Evolutionary conservation across 805 yeast species (phyloP).

Genomic region (Candida nitratophila): DNA sequence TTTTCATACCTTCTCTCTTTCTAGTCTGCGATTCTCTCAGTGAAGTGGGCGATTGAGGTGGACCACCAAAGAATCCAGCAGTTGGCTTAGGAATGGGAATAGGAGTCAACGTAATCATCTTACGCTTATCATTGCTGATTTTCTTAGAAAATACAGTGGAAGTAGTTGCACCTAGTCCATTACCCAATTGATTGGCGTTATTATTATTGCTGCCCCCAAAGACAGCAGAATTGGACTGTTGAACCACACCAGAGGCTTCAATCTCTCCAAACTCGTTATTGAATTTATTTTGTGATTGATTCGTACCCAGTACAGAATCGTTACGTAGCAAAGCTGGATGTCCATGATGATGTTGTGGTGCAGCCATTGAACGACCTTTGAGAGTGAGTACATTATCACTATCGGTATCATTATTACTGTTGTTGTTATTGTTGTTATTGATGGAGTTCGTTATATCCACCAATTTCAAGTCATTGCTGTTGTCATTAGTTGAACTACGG

Average conservation of each 20-base stretch:
- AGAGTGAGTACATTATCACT: too few species aligned
- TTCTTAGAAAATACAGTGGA: conserved; percentile 51
- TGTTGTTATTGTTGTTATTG: too few species aligned
- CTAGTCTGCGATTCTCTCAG: background rate
- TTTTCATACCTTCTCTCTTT: conserved; percentile 4
- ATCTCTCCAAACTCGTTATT: conserved; percentile 43
- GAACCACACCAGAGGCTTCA: conserved; percentile 52
- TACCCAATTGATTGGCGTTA: conserved; percentile 30
- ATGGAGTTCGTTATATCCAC: background rate
- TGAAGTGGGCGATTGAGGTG: background rate
- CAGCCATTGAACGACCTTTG: conserved; percentile 1
- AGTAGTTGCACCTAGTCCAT: conserved; percentile 55
- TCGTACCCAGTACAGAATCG: conserved; percentile 14
- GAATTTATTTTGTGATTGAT: conserved; percentile 10
- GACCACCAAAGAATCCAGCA: background rate
- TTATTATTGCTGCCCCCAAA: conserved; percentile 8
- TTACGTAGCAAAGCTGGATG: conserved; percentile 18
- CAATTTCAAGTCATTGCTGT: background rate
- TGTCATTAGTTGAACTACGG: background rate
- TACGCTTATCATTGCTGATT: conserved; percentile 33
- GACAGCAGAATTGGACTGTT: conserved; percentile 27
- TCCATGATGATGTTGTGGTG: conserved; percentile 4
- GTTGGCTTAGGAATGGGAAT: conserved; percentile 4
- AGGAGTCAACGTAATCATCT: conserved; percentile 24
- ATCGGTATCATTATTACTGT: too few species aligned